Base-by-base conservation (phyloP, 768 basidiomycete genomes). In the Podaxis carcinomalis region DNA sequence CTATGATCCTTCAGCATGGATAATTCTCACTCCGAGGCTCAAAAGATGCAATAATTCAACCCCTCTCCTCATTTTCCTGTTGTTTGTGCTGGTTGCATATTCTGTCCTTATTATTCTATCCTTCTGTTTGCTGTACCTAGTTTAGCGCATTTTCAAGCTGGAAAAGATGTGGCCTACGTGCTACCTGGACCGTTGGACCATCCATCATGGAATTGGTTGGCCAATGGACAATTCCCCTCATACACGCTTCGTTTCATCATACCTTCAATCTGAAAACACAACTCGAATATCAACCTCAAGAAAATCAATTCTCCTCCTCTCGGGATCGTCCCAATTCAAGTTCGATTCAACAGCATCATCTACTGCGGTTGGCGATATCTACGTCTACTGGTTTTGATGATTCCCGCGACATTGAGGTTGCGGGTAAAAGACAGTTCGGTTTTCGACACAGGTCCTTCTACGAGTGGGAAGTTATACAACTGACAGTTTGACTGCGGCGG, bases 1-100 rank as follows among this genome's bases (percentile, higher is more conserved):
- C 67, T 85, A 49, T 80, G 68, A 74, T 11, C n/a, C 47, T 21
- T 44, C 42, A n/a, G 42, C n/a, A 16, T 44, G 42, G 19, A n/a
- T 6, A 7, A 44, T n/a, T 14, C 39, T 40, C 14, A 40, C 19
- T 5, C 2, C 19, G 42, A 44, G 6, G 42, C 42, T 16, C 49
- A 27, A 49, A 23, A 4, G 11, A 49, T 11, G 47, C 47, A 49
- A 13, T 11, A 13, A 49, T 47, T 35, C 44, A 25, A 21, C 28
- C 11, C 6, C 56, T 32, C 32, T 27, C 27, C 23, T 56, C 55
- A 9, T 37, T 56, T 44, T n/a, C 23, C 27, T 44, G 7, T 42
- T 57, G 21, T 46, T 47, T 47, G 44, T 57, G 44, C 32, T 56
- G n/a, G 13, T 32, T 46, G 28, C 44, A 36, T 35, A 44, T 44